Evolutionary conservation across 805 yeast genomes (phyloP), one percentile per base, ranked within the genome.

Genomic region (Candida pseudofarinosa): DNA sequence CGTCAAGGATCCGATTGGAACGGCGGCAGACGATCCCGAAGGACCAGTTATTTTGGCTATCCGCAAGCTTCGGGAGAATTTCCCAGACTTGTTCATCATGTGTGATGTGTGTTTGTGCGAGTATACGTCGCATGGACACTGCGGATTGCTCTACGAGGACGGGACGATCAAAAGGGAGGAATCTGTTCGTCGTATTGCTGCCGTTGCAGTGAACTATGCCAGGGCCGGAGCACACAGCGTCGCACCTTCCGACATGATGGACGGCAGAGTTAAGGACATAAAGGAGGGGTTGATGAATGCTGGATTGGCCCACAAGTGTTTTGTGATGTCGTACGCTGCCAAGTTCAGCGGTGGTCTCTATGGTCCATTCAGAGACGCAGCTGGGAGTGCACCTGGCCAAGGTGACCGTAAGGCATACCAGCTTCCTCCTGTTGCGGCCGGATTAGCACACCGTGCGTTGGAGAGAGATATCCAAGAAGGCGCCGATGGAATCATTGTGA

Each of bases 291-390:
- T 93, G 39, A 81, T 91, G 38, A 81, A 80, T 37, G 88, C 85
- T 10, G 83, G 82, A 19, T 64, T 93, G 46, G 96, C 96, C 16
- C 95, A 93, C 66, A 81, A 83, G 61, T 82, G 89, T 38, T 81
- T 91, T 71, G 80, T 93, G 31, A 83, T 93, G 87, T 85, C 96
- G 4, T 93, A 93, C 67, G 79, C 96, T 30, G 98, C 98, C 45
- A 93, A 93, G 62, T 93, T 93, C 60, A 74, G 87, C 46, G 97
- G 98, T 30, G 79, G 81, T 49, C 71, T 93, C 38, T 93, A 93
- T 61, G 99, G 99, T 1, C 99, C 99, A 3, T 93, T 93, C 74
- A 77, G 99, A 62, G 99, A 93, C 55, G 97, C 97, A 36, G 99
- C 98, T 3, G 93, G 95, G 31, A 85, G 95, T 40, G 74, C 83